These are phyloP conservation scores for Blastocystis sp. DNA, from an alignment of 352 stramenopile species.

Conservation along the genomic window DNA sequence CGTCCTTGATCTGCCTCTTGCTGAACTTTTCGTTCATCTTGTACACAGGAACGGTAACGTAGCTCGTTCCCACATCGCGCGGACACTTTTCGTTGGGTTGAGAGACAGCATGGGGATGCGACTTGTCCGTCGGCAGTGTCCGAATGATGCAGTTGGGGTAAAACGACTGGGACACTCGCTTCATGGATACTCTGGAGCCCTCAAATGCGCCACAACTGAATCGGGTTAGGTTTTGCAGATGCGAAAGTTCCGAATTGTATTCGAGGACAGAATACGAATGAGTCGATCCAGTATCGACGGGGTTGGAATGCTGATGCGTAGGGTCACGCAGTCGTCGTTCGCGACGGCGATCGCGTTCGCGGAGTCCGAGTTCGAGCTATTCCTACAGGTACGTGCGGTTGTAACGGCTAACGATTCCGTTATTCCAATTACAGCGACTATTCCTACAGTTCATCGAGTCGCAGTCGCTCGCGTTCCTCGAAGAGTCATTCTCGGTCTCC, in stretches of 20 bases:
- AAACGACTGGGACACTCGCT: neutral
- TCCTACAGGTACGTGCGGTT: neutral
- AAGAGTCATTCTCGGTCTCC: neutral
- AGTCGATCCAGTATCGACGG: no score
- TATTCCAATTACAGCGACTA: conserved; percentile 18
- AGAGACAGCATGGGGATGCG: neutral
- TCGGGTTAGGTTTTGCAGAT: neutral
- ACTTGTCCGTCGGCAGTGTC: neutral
- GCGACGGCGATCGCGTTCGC: neutral
- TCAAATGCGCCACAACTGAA: neutral
- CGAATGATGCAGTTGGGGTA: neutral
- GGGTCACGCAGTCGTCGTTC: neutral
- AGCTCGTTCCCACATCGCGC: neutral
- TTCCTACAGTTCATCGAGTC: neutral
- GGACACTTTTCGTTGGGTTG: neutral
- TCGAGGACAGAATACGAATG: no score
- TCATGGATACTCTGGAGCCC: neutral
- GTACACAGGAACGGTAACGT: conserved; percentile 10
- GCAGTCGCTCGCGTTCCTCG: neutral
- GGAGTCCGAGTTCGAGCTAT: no score
- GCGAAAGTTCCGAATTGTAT: no score
- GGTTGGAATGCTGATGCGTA: no score
- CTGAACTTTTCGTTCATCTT: neutral
- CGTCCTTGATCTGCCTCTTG: conserved; percentile 15
- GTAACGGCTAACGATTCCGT: neutral